These are phyloP conservation scores for Nemania sp. DNA, from an alignment of 2,329 filamentous ascomycete genomes.

Conservation along the genomic window DNA sequence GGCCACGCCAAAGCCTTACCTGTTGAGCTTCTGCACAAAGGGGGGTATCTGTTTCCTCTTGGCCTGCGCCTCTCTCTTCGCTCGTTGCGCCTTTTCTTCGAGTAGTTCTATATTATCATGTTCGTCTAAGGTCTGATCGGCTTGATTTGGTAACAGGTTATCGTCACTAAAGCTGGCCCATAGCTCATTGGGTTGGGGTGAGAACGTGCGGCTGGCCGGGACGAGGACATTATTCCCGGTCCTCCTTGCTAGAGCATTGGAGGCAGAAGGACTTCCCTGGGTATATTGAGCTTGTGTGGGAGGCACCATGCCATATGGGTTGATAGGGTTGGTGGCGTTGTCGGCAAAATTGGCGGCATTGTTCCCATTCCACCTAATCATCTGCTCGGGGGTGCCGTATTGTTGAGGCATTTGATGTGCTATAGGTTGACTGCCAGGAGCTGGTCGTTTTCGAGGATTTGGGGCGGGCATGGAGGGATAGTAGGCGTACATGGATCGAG, in stretches of 20 bases:
- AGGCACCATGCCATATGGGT: conserved; percentile 39
- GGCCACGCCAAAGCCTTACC: conserved; percentile 65
- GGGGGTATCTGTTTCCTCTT: conserved; percentile 96
- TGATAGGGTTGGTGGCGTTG: conserved; percentile 39
- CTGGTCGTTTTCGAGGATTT: conserved; percentile 42
- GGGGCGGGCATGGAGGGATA: conserved; percentile 38
- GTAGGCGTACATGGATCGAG: conserved; percentile 36
- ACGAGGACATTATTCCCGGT: conserved; percentile 56
- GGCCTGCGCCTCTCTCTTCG: conserved; percentile 83
- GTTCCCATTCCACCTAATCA: conserved; percentile 57
- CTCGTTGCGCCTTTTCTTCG: conserved; percentile 76
- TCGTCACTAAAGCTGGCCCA: conserved; percentile 50
- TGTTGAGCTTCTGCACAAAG: conserved; percentile 97
- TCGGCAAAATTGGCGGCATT: conserved; percentile 40
- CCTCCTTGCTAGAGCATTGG: conserved; percentile 56
- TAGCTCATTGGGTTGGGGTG: conserved; percentile 38
- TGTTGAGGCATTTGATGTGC: conserved; percentile 48
- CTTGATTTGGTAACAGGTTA: conserved; percentile 44
- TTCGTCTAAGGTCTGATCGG: conserved; percentile 49
- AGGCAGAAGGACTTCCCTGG: conserved; percentile 41
- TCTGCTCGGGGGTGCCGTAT: conserved; percentile 51
- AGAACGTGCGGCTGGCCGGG: conserved; percentile 37
- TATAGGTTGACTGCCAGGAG: conserved; percentile 39
- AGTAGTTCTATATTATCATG: conserved; percentile 77
- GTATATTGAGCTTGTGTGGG: conserved; percentile 41